Conservation (phyloP, 352 stramenopile genomes). For the Globisporangium rhizosaccharum region DNA sequence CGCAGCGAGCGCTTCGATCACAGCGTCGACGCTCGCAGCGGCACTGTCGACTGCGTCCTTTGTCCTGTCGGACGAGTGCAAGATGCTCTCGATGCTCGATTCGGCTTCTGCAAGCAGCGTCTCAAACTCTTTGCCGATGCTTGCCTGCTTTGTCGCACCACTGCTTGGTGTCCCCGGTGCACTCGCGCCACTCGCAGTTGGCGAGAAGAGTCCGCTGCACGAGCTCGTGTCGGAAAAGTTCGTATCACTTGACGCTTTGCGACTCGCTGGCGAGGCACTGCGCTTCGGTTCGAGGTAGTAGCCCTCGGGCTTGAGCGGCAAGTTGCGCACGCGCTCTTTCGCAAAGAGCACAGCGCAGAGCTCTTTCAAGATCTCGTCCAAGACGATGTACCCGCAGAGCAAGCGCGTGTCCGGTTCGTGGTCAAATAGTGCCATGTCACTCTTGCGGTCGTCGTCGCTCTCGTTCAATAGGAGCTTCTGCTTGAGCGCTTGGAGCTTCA, state of each 20-base stretch:
- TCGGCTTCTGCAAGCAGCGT: conserved; percentile 61
- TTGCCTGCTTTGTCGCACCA: conserved; percentile 23
- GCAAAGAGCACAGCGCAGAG: conserved; percentile 78
- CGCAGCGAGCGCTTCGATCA: conserved; percentile 11
- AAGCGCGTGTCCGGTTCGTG: conserved; percentile 61
- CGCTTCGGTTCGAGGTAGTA: conserved; percentile 79
- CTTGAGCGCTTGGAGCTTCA: conserved; percentile 43
- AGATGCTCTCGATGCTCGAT: conserved; percentile 56
- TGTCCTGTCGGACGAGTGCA: conserved; percentile 2
- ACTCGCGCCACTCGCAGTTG: not conserved
- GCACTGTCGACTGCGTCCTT: not conserved
- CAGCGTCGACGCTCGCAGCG: conserved; percentile 9
- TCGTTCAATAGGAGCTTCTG: conserved; percentile 63
- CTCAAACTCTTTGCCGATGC: conserved; percentile 67
- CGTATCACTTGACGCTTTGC: conserved; percentile 23
- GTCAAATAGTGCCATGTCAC: conserved; percentile 46
- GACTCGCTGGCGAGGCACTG: conserved; percentile 19
- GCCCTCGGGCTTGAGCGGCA: conserved; percentile 76
- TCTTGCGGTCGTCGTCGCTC: conserved; percentile 33
- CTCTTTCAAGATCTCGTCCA: conserved; percentile 85
- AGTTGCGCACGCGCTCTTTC: conserved; percentile 57
- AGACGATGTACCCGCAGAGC: conserved; percentile 67
- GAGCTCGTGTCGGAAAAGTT: conserved; percentile 43
- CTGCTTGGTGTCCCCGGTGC: conserved; percentile 6
- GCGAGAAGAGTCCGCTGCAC: conserved; percentile 2